A percentile compares a stretch with the other conserved stretches of the same genome.
Evolutionary conservation across 2,329 filamentous ascomycete genomes (phyloP).

Genomic region (Oidium heveae): DNA sequence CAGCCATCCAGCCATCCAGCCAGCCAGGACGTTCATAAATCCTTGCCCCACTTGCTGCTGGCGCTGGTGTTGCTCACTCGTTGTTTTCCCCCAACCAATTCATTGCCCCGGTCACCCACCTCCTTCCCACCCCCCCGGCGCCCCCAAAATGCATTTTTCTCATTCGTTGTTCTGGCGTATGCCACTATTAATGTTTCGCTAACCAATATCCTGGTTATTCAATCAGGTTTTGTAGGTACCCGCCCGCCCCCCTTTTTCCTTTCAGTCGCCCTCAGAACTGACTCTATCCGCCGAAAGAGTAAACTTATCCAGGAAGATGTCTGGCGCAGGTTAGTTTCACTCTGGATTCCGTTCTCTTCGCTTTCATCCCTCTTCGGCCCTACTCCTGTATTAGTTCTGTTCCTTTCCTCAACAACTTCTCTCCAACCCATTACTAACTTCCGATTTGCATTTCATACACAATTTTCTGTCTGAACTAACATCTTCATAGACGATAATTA

Average conservation of each 20-base stretch:
- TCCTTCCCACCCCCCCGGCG: neutral
- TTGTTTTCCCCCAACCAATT: too few species aligned
- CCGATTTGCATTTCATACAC: neutral
- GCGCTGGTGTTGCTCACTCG: too few species aligned
- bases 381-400: neutral
- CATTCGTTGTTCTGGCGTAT: too few species aligned
- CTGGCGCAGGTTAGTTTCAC: slow-evolving; percentile 6
- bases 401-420: neutral
- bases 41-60: too few species aligned
- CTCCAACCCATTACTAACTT: neutral
- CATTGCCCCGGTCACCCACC: neutral
- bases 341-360: slow-evolving; percentile 1
- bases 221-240: slow-evolving; percentile 3
- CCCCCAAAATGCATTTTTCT: neutral
- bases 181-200: slow-evolving; percentile 3
- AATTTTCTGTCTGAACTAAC: slow-evolving; percentile 4
- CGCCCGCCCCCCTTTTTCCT: slow-evolving; percentile 1
- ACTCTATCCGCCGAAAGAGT: slow-evolving; percentile 3
- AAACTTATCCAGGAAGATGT: slow-evolving; percentile 5
- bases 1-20: too few species aligned
- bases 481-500: slow-evolving; percentile 6
- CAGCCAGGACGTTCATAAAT: too few species aligned
- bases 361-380: neutral
- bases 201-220: slow-evolving; percentile 4
- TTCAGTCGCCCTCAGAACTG: slow-evolving; percentile 1